phyloP scores from a whole-genome alignment of 352 stramenopile genomes.

The Thraustochytrium sp. region DNA sequence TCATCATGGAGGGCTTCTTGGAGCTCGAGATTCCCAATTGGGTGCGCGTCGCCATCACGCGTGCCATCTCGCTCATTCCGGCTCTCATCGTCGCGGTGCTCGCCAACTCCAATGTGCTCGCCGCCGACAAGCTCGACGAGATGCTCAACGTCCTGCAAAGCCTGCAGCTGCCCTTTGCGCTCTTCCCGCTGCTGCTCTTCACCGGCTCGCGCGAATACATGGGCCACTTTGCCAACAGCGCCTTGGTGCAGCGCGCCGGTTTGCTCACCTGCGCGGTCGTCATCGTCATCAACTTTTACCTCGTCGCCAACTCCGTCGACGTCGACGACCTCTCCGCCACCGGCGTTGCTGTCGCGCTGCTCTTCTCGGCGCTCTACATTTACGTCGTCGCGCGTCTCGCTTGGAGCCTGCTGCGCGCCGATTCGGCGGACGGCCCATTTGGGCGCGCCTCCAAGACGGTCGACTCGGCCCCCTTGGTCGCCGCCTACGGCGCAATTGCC shows the following conservation, averaged over 20 bases:
- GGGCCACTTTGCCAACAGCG: constrained; percentile 55
- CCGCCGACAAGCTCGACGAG: constrained; percentile 75
- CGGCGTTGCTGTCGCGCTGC: not conserved
- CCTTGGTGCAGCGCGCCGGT: constrained; percentile 5
- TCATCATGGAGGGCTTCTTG: constrained; percentile 95
- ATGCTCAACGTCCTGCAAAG: constrained; percentile 83
- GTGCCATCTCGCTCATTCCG: constrained; percentile 80
- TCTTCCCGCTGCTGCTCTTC: constrained; percentile 74
- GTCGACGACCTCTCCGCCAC: not conserved
- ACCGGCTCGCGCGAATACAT: constrained; percentile 62
- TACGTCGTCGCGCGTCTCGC: not conserved
- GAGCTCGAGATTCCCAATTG: constrained; percentile 76
- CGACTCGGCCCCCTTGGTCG: no score
- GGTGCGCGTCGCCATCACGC: constrained; percentile 75
- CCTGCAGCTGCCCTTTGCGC: constrained; percentile 80
- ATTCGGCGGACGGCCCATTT: not conserved
- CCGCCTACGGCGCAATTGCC: no score
- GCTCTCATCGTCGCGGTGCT: constrained; percentile 74
- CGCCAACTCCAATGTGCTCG: constrained; percentile 62
- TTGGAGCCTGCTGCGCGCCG: not conserved
- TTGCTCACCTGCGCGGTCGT: constrained; percentile 44
- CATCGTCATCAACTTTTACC: constrained; percentile 52
- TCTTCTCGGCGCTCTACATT: not conserved
- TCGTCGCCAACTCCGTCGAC: constrained; percentile 43
- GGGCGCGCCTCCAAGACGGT: no score